These are phyloP conservation scores for Nemania sp. DNA, from an alignment of 2,329 filamentous ascomycete species.

Conservation along the genomic window DNA sequence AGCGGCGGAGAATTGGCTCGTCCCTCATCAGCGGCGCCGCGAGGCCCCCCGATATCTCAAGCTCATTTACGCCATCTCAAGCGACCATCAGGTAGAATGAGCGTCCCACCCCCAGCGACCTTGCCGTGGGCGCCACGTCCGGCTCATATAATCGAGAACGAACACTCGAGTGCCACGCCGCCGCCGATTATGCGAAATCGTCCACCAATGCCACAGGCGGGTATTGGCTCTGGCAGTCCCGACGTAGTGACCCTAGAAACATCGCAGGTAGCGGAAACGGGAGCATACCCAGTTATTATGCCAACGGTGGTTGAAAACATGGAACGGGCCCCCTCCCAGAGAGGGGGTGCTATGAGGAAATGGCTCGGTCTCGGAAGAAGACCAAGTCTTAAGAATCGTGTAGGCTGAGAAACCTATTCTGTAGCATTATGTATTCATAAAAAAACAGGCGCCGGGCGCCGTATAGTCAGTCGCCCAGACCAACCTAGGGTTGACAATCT, in stretches of 20 bases:
- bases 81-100: constrained; percentile 33
- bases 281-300: constrained; percentile 19
- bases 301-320: constrained; percentile 17
- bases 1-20: constrained; percentile 28
- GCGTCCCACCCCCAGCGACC: constrained; percentile 38
- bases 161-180: constrained; percentile 56
- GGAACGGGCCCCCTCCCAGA: constrained; percentile 12
- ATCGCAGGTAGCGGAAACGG: constrained; percentile 12
- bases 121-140: constrained; percentile 43
- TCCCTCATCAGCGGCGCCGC: constrained; percentile 27
- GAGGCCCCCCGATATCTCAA: neutral
- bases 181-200: constrained; percentile 59
- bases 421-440: constrained; percentile 18
- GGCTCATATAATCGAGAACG: constrained; percentile 49
- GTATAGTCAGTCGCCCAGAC: no score
- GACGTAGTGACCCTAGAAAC: constrained; percentile 8
- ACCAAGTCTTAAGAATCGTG: constrained; percentile 33
- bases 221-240: neutral
- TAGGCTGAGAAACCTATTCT: constrained; percentile 25
- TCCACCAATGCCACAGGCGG: constrained; percentile 20
- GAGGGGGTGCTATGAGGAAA: constrained; percentile 32
- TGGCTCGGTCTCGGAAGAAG: constrained; percentile 40
- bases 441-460: neutral
- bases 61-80: constrained; percentile 17
- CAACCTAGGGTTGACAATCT: no score